These are phyloP conservation scores for Xylariaceae sp. DNA, from an alignment of 2,329 filamentous ascomycete genomes.

Conservation along the genomic window DNA sequence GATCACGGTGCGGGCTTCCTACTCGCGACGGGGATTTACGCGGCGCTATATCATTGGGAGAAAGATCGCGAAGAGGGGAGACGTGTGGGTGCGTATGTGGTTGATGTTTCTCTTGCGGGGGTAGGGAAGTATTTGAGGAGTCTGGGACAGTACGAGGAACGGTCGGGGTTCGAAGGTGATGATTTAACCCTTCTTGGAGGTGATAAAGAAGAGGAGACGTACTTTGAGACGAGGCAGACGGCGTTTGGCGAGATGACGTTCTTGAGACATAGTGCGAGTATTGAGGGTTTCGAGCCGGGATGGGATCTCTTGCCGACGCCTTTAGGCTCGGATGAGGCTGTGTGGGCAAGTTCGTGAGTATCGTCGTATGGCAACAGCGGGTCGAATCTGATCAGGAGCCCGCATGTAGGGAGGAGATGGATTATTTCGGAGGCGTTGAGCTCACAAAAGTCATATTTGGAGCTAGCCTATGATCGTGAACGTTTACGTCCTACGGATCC, in stretches of 20 bases:
- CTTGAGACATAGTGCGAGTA: constrained; percentile 54
- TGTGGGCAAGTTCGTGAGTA: constrained; percentile 42
- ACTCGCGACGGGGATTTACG: constrained; percentile 58
- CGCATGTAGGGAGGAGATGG: too few relatives aligned
- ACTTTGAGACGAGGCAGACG: constrained; percentile 53
- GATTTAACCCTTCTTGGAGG: constrained; percentile 29
- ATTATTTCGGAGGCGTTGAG: too few relatives aligned
- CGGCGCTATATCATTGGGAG: constrained; percentile 56
- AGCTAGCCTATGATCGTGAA: too few relatives aligned
- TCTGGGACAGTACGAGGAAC: constrained; percentile 56
- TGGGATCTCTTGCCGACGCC: constrained; percentile 60
- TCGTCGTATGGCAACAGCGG: too few relatives aligned
- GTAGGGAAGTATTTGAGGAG: constrained; percentile 63
- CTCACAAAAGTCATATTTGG: too few relatives aligned
- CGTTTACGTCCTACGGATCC: too few relatives aligned
- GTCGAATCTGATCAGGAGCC: not conserved
- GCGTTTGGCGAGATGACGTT: constrained; percentile 55
- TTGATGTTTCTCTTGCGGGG: constrained; percentile 62
- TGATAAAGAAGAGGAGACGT: constrained; percentile 35
- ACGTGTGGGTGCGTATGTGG: constrained; percentile 51
- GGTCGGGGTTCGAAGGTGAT: constrained; percentile 50
- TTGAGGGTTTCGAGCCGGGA: constrained; percentile 53
- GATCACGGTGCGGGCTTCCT: constrained; percentile 64
- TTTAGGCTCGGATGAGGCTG: constrained; percentile 53
- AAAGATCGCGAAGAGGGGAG: constrained; percentile 42